Evolutionary conservation across 177 flowering plant species (phyloP), one percentile per base, ranked within the genome.

Genomic region (Tripterygium wilfordii): DNA sequence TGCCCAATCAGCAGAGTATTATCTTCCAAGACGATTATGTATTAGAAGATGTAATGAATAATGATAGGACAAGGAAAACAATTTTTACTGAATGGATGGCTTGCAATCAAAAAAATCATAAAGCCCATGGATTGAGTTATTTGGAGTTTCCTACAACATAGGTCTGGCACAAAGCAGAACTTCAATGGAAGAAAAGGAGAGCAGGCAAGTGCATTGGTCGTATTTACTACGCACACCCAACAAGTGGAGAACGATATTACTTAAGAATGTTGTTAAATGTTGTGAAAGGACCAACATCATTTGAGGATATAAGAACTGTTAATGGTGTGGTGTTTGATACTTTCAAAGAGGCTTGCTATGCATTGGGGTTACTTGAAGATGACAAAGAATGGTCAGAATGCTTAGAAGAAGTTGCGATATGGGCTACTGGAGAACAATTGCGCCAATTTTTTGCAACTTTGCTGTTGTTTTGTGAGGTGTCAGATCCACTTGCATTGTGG

Each of bases 111-210:
- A 10, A 3, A 10, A 3, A 36, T 40, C 33, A 20, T 1, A 36
- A 51, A 38, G 55, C 55, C 1, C 3, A 45, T 4, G 8, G 16
- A 2, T 17, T 37, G 7, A 23, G 22, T 3, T 51, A 51, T 27
- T 24, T 14, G 7, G 36, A 51, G 17, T 51, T 51, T 40, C 55
- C 55, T 10, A 38, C 26, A 19, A 10, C 24, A 4, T 51, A n/a
- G 29, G 38, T 40, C 12, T 52, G 56, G 56, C 9, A 30, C 4
- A n/a, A 10, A 28, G 4, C 4, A 10, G 23, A 3, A 3, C 17
- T 13, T 12, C 5, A 2, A 1, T 52, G 38, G 56, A 30, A 20
- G 3, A 13, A 35, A 8, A 21, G 20, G 19, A 19, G 10, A 28
- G 25, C 19, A 4, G 17, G 10, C 41, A 12, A 15, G 3, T 1